Conservation (phyloP, 1,284 basidiomycete species). For the Apiotrichum siamense region DNA sequence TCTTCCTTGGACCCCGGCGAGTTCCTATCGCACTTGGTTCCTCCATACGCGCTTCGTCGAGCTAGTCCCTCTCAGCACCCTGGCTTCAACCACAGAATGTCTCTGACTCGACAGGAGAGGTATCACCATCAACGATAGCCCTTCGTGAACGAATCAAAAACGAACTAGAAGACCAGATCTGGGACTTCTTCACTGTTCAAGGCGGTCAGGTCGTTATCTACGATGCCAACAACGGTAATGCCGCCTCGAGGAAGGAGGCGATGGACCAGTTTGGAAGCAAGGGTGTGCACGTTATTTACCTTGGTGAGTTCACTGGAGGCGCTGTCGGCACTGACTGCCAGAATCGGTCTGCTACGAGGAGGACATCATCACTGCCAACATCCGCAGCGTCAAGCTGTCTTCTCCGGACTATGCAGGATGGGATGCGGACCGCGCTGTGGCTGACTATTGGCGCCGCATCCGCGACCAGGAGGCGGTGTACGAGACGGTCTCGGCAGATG, state of each 20-base stretch:
- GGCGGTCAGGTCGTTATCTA: conserved; percentile 94
- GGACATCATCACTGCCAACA: conserved; percentile 89
- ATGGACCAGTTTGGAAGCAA: conserved; percentile 76
- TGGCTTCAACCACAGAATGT: background rate
- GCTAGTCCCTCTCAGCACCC: background rate
- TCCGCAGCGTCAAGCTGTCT: conserved; percentile 93
- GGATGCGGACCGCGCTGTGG: conserved; percentile 83
- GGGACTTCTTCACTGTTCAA: conserved; percentile 73
- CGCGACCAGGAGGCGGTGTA: conserved; percentile 79
- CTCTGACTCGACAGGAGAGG: conserved; percentile 61
- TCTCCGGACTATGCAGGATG: conserved; percentile 93
- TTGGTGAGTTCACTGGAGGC: too few relatives aligned
- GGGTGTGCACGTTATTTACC: conserved; percentile 85
- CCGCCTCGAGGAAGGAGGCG: conserved; percentile 60
- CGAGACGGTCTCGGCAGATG: conserved; percentile 55
- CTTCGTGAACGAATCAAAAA: conserved; percentile 67
- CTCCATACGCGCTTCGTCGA: too few relatives aligned
- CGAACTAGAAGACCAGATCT: conserved; percentile 80
- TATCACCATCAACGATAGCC: conserved; percentile 68
- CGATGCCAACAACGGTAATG: conserved; percentile 94
- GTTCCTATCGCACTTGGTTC: too few relatives aligned
- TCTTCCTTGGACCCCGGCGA: too few relatives aligned
- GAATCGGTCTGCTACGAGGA: conserved; percentile 82
- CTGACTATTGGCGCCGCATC: conserved; percentile 89
- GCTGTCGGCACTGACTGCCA: too few relatives aligned